phyloP scores from a whole-genome alignment of 2,329 filamentous ascomycete species.

The Penicillium brevicompactum region DNA sequence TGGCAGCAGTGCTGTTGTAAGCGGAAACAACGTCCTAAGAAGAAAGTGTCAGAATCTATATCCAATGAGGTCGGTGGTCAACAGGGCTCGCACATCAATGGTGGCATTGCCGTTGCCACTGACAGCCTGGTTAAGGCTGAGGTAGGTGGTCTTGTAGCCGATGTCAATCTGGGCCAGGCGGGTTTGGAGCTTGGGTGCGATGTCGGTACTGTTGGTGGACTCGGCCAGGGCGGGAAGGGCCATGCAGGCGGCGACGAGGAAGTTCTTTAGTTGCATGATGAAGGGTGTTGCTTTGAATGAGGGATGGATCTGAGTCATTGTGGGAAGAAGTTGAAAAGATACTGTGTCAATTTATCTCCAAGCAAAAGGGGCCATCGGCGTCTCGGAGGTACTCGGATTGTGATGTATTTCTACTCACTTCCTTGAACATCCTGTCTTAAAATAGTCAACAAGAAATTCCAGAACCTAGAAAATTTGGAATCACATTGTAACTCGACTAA shows the following conservation, averaged over 20 bases:
- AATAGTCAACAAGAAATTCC: no score
- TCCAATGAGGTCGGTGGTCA: background rate
- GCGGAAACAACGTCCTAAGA: slow-evolving; percentile 5
- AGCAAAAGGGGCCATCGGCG: background rate
- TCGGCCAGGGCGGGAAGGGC: slow-evolving; percentile 6
- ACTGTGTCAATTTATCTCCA: background rate
- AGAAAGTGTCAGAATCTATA: background rate
- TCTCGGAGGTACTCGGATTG: background rate
- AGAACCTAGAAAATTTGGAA: no score
- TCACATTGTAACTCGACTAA: no score
- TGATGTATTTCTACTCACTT: background rate
- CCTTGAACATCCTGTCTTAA: no score
- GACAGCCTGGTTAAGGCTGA: slow-evolving; percentile 6
- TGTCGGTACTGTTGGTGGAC: slow-evolving; percentile 5
- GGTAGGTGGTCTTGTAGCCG: slow-evolving; percentile 10
- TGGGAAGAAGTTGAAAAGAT: no score
- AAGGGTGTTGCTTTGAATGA: background rate
- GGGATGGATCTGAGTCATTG: no score
- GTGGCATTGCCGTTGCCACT: background rate
- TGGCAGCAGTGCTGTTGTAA: slow-evolving; percentile 6
- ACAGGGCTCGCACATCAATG: background rate
- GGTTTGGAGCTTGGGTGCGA: slow-evolving; percentile 10
- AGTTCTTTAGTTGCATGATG: slow-evolving; percentile 11
- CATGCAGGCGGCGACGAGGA: slow-evolving; percentile 8
- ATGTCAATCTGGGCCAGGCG: slow-evolving; percentile 12